A percentile compares a stretch with the other conserved stretches of the same genome.
Evolutionary conservation across 495 filamentous ascomycete species (phyloP).

Genomic region (Neurospora intermedia): DNA sequence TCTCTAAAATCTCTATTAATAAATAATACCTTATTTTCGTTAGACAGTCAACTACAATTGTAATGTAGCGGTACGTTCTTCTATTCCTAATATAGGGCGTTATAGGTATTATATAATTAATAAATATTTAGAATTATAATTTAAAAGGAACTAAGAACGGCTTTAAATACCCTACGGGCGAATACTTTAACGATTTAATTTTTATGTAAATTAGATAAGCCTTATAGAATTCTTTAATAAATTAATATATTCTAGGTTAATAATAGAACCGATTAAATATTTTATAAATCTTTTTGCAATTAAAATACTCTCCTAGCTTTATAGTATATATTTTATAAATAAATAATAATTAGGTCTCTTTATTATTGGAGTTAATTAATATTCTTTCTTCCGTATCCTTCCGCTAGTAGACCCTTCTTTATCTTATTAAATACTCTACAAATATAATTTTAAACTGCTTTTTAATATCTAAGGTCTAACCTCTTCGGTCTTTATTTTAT

Average conservation of each 20-base stretch:
- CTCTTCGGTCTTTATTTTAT: not conserved
- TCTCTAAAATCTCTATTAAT: too few relatives aligned
- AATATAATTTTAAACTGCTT: not conserved
- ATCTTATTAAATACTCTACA: not conserved
- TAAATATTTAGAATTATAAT: too few relatives aligned
- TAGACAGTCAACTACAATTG: too few relatives aligned
- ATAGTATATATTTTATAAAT: not conserved
- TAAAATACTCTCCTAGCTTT: accelerated
- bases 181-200: not conserved
- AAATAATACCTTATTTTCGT: too few relatives aligned
- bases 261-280: not conserved
- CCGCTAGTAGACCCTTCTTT: not conserved
- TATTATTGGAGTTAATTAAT: not conserved
- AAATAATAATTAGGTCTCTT: not conserved
- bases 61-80: too few relatives aligned
- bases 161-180: accelerated
- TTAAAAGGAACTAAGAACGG: not conserved
- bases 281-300: not conserved
- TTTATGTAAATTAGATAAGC: not conserved
- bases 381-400: not conserved
- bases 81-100: not conserved
- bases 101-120: not conserved
- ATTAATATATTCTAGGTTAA: not conserved
- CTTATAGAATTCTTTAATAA: not conserved
- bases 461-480: not conserved